A percentile compares a stretch with the other conserved stretches of the same genome.
These are phyloP conservation scores for Cutaneotrichosporon cutaneum DNA, from an alignment of 1,284 basidiomycete species.

Conservation along the genomic window DNA sequence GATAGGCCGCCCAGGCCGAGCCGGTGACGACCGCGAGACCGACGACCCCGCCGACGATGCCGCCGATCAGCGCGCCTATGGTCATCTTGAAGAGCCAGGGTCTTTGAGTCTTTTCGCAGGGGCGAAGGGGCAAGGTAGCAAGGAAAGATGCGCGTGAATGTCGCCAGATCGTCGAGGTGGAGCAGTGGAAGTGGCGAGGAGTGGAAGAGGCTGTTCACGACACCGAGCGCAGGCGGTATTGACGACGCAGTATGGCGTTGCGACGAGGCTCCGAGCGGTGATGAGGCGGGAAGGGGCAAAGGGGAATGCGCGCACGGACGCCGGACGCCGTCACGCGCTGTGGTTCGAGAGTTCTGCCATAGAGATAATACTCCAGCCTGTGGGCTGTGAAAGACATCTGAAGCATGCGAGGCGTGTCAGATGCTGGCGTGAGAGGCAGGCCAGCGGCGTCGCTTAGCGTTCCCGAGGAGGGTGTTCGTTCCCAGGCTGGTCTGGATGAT, in stretches of 20 bases:
- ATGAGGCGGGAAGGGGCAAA: not conserved
- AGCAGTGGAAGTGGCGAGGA: not conserved
- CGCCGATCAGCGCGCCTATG: not conserved
- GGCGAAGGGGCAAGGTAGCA: not conserved
- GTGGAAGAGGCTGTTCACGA: not conserved
- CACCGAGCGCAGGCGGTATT: not conserved
- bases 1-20: not conserved
- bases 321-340: not conserved
- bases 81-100: not conserved
- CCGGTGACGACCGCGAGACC: not conserved
- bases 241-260: not conserved
- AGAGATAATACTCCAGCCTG: too few relatives aligned
- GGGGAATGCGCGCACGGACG: not conserved
- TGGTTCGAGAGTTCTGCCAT: too few relatives aligned
- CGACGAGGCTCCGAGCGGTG: not conserved
- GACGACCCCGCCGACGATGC: not conserved
- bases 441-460: not conserved
- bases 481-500: not conserved
- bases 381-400: not conserved
- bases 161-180: not conserved
- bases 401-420: not conserved
- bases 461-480: not conserved
- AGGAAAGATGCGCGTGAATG: not conserved
- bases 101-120: not conserved
- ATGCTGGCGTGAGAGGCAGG: not conserved